A percentile compares a stretch with the other conserved stretches of the same genome.
phyloP scores from a whole-genome alignment of 768 basidiomycete species.

The Tulasnella sp. region DNA sequence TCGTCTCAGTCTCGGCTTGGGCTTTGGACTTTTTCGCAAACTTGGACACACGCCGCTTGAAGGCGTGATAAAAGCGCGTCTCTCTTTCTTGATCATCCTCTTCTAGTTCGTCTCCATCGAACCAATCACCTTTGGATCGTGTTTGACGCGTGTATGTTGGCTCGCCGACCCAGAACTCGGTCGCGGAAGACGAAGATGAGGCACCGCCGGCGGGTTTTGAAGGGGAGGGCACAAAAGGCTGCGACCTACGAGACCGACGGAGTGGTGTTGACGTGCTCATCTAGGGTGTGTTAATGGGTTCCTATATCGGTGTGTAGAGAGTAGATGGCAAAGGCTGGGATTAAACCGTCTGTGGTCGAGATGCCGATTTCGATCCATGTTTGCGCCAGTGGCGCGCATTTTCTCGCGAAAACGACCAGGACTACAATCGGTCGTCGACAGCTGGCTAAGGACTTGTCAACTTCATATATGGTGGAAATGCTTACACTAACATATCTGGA shows the following conservation, averaged over 20 bases:
- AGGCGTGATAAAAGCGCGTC: conserved; percentile 7
- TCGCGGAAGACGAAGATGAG: background rate
- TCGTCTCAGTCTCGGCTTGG: conserved; percentile 17
- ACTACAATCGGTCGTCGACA: no score
- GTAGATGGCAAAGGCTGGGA: no score
- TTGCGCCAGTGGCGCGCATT: no score
- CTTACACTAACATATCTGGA: no score
- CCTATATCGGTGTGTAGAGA: no score
- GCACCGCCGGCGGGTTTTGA: background rate
- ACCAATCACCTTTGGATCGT: background rate
- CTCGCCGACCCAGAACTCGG: conserved; percentile 4
- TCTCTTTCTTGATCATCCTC: background rate
- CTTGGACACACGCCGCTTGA: background rate
- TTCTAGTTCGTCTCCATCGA: background rate
- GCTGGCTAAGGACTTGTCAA: no score
- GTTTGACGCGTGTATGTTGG: conserved; percentile 13
- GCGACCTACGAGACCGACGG: conserved; percentile 3
- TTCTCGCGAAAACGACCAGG: no score
- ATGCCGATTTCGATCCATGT: no score
- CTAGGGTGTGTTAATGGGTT: no score
- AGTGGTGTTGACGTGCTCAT: background rate
- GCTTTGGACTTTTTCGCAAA: background rate
- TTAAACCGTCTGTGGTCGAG: no score
- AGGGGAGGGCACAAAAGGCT: conserved; percentile 1
- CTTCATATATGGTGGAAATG: no score